Evolutionary conservation across 257 asterid species (phyloP), one percentile per base, ranked within the genome.

Genomic region (Lithospermum erythrorhizon): DNA sequence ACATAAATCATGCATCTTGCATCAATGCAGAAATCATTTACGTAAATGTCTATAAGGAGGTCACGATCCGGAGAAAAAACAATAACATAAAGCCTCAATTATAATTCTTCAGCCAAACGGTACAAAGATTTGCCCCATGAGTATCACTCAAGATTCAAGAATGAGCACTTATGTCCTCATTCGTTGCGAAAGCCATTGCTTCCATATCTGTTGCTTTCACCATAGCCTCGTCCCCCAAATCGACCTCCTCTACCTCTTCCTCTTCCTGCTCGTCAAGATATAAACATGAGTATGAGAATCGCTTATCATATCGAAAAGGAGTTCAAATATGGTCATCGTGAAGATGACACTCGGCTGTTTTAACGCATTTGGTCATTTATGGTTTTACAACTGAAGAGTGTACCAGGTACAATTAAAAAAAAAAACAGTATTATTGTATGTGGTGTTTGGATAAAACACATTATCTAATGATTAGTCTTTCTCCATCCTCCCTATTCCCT

Each of bases 201-300:
- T 65, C 68, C 59, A 61, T 20, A 48, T 59, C 77, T 55, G 49
- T 21, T 25, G 68, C 59, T 59, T 48, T 67, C 67, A 59, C 61
- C 88, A 9, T 41, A 75, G 37, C 67, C 57, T 65, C 90, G 79
- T 45, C 85, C 87, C 20, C 75, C 74, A n/a, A 35, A 23, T 20
- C 86, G 89, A 21, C 87, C 78, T 21, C 82, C 79, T 70, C 84
- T 63, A n/a, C 87, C 91, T 71, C 94, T 70, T 51, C 81, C 85
- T 6, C 86, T 84, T 3, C 78, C 49, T 75, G 89, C 96, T 85
- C 78, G 29, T 64, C 58, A 70, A 75, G 59, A 30, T 5, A 61
- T 9, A 11, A 19, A 22, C 27, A 53, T 7, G 3, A 6, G 20
- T 25, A 27, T 27, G 18, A 17, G 23, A 30, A 9, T 17, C 37